Evolutionary conservation across 176 grass and related monocot genomes (phyloP), one percentile per base, ranked within the genome.

Genomic region (maize (Zea mays)): DNA sequence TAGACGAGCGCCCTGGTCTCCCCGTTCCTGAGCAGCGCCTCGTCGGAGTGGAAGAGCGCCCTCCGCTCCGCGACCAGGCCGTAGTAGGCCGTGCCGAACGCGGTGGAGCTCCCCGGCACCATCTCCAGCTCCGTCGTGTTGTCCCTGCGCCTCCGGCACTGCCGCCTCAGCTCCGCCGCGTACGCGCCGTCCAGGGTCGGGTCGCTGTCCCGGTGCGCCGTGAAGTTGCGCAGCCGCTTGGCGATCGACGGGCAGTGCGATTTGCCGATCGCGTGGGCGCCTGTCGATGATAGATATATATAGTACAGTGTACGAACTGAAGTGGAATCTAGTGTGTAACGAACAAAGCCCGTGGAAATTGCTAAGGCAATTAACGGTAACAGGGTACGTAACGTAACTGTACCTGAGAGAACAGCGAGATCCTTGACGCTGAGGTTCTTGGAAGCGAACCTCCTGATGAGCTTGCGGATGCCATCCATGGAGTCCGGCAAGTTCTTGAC

Each of bases 391-490:
- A 27, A 27, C 4, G 39, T 41, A 27, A 27, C 40, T 41, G 40
- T 84, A 90, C 90, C 90, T 80, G 88, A 90, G 4, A 93, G 79
- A 90, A 90, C 91, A 54, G 79, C 91, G 6, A 93, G 69, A 81
- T 93, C 91, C 75, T 90, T 90, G 64, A 93, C n/a, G 52, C 58
- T 48, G 52, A 93, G 82, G n/a, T 83, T 83, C 79, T 90, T 93
- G 55, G 91, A 90, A 4, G 52, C 65, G 47, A 93, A 93, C 17
- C 78, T 80, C 6, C 33, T 62, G 64, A 68, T 88, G 11, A 93
- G 82, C 82, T 85, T 74, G 12, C 38, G 62, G 41, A 93, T 93
- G 14, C 79, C 82, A 16, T 87, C 80, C 45, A 90, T 90, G 19
- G 91, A 82, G 13, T 89, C 89, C 3, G 91, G 91, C 51, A 93